Percentiles rank a stretch among this genome's conserved stretches.
phyloP scores from a whole-genome alignment of 1,284 basidiomycete species.

The Takashimella koratensis region DNA sequence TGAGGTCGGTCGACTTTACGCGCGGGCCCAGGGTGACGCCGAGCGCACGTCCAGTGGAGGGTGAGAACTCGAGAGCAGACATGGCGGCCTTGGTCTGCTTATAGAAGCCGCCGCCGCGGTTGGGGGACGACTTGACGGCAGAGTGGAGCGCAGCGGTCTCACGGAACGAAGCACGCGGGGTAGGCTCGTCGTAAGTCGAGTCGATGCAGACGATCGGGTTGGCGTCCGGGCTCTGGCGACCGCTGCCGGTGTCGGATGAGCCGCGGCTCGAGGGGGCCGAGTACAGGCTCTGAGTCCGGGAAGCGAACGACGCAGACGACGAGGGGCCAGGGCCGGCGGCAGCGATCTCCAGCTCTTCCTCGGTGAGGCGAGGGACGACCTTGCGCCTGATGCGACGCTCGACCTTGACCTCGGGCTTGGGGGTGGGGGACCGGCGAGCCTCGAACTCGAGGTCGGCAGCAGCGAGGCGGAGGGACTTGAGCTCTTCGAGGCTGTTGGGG shows the following conservation, averaged over 20 bases:
- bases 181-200: background rate
- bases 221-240: background rate
- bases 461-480: conserved; percentile 19
- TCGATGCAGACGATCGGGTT: background rate
- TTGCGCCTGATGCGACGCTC: conserved; percentile 25
- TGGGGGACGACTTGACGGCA: background rate
- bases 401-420: conserved; percentile 5
- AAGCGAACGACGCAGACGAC: conserved; percentile 1
- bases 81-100: conserved; percentile 19
- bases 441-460: conserved; percentile 26
- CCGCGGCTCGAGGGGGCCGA: background rate
- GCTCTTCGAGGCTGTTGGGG: conserved; percentile 24
- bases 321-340: background rate
- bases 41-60: background rate
- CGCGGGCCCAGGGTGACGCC: background rate
- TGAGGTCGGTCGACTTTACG: background rate
- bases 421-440: conserved; percentile 13
- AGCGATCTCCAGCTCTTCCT: conserved; percentile 8
- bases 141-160: background rate
- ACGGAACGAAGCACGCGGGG: background rate
- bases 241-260: background rate
- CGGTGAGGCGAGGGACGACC: conserved; percentile 23
- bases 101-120: conserved; percentile 17
- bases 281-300: conserved; percentile 1
- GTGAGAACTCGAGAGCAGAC: conserved; percentile 22